A percentile compares a stretch with the other conserved stretches of the same genome.
phyloP scores from a whole-genome alignment of 2,329 filamentous ascomycete species.

The Alternaria sp. region DNA sequence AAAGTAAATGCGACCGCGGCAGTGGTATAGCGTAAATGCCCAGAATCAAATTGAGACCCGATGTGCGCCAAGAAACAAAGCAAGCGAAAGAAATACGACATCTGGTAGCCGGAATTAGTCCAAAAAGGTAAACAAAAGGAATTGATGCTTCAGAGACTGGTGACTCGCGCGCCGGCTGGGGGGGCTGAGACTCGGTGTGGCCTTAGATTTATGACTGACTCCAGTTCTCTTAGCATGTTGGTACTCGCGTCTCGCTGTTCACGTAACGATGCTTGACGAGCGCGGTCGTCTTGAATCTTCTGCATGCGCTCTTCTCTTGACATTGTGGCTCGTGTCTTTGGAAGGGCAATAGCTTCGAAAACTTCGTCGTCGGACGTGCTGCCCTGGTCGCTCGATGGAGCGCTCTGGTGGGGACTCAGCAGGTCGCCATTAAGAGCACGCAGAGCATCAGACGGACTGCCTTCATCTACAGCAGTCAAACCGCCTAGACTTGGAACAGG shows the following conservation, averaged over 20 bases:
- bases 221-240: constrained; percentile 90
- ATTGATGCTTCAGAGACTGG: constrained; percentile 42
- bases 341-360: constrained; percentile 88
- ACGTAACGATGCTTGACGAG: constrained; percentile 72
- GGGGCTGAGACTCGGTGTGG: constrained; percentile 37
- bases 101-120: constrained; percentile 26
- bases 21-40: constrained; percentile 27
- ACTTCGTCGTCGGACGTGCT: constrained; percentile 74
- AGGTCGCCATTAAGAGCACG: constrained; percentile 79
- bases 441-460: constrained; percentile 71
- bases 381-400: constrained; percentile 57
- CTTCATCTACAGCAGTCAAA: constrained; percentile 63
- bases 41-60: constrained; percentile 15
- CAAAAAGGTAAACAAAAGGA: constrained; percentile 11
- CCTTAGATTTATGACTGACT: constrained; percentile 75
- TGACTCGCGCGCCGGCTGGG: constrained; percentile 34
- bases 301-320: constrained; percentile 86
- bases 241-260: constrained; percentile 82
- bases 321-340: constrained; percentile 70
- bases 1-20: constrained; percentile 15
- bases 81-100: constrained; percentile 13
- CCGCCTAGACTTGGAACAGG: constrained; percentile 69
- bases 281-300: constrained; percentile 87
- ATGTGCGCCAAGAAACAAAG: constrained; percentile 8
- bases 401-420: constrained; percentile 53